Base-by-base conservation (phyloP, 345 rosid species). In the Euphorbia tirucalli region DNA sequence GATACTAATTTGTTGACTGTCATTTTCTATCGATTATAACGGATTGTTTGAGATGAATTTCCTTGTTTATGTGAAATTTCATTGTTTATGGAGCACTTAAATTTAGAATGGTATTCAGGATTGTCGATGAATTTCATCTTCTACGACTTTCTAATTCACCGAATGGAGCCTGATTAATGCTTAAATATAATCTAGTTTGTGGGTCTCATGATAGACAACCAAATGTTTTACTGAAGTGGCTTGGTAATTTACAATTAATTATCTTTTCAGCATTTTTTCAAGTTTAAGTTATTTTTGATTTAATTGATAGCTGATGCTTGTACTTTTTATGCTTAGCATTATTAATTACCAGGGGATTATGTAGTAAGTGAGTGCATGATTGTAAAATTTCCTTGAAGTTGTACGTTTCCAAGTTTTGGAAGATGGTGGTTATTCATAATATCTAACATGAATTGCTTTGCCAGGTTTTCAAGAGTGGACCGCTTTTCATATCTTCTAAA, bases 391-490 rank as follows among this genome's bases (percentile, higher is more conserved):
- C 49, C 30, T 63, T 63, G 9, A 56, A 8, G 41, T 41, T 41
- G 1, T 37, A 3, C 28, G 16, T 31, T 39, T 41, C 49, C 16
- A 27, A 31, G n/a, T 59, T 54, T 70, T 43, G 49, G 58, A 11
- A 64, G 19, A 32, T 57, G 27, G 54, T 61, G 60, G 25, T 61
- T 5, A 14, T 65, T 46, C 30, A n/a, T 59, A 37, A 52, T 32
- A 35, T 61, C 75, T 76, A 71, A 65, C 35, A 54, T 44, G 52
- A 21, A 46, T 27, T 70, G 28, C 54, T 62, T 72, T 82, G 70
- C 43, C 89, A 94, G 98, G 96, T 94, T 77, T 92, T 87, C 83
- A 94, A 90, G 90, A 94, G 95, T 73, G 98, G 98, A 71, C 97
- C 93, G 2, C 96, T 92, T 78, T 92, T 89, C 87, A 95, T 95